Evolutionary conservation across 768 basidiomycete genomes (phyloP), one percentile per base, ranked within the genome.

Genomic region (Cytidiella melzeri): DNA sequence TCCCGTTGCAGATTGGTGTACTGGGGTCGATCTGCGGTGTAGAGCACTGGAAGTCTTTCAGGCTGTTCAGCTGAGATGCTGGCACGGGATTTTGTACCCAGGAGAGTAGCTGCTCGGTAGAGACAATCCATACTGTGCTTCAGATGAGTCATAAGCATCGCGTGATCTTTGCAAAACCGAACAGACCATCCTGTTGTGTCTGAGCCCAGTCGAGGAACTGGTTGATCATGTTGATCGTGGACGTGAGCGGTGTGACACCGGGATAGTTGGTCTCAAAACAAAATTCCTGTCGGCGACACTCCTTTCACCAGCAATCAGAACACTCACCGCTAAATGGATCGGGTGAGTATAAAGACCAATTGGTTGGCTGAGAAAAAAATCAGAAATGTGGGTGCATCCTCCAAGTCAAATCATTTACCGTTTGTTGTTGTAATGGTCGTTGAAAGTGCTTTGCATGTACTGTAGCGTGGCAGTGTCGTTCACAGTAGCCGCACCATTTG

Each of bases 321-420:
- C 3, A 61, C 73, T 45, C 49, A 80, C 80, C 36, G 84, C 76
- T 41, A 87, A 61, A 68, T 89, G 85, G 60, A 90, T 84, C 25
- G 87, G 87, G 64, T 91, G 88, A 1, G 84, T 84, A 63, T 89
- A 91, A 23, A 90, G 70, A 40, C 88, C 88, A 50, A 90, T 79
- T 1, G 88, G 88, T 61, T 87, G 85, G 12, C 55, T 53, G 24
- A 4, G 27, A 27, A 13, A 51, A 4, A 37, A 6, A 9, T 25
- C 40, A 15, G 4, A 34, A 25, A 34, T 15, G 15, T 4, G 38
- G 34, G 28, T n/a, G 19, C n/a, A 7, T 6, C 10, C 19, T 5
- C 9, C 19, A 23, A 4, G 12, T 19, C 26, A 10, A 45, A 11
- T 6, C 25, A 41, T 23, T 20, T 41, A 52, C 50, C 86, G 75